Base-by-base conservation (phyloP, 495 filamentous ascomycete genomes). In the Niebla homalea region DNA sequence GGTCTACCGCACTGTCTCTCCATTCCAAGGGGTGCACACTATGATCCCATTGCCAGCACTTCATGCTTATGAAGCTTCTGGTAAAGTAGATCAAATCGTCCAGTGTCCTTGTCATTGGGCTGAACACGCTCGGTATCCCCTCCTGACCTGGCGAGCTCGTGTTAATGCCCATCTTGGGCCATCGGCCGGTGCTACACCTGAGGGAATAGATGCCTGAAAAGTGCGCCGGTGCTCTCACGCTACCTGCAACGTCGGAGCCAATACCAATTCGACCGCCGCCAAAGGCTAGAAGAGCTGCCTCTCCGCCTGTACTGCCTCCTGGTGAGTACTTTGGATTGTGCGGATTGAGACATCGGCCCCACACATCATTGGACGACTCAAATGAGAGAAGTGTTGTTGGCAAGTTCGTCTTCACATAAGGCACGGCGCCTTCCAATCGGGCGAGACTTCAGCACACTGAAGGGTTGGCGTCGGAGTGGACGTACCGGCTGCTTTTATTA, bases 71-170 rank as follows among this genome's bases (percentile, higher is more conserved):
- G 10, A 60, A 25, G 20, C 79, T 76, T 37, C 76, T 75, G n/a
- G 84, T 80, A 62, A 98, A 95, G 65, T 93, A 95, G 15, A 72
- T 74, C 32, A 98, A 66, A 60, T 98, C 90, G 37, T 76, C 77
- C 59, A 96, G 65, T 1, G 92, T 94, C 50, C 88, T 76, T 11
- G 92, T 76, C 92, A 98, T 96, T 3, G 90, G 90, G 48, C 85
- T 90, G 64, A 89, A 96, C 20, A 94, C 85, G 59, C 82, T 86
- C 2, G 84, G 75, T 29, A 98, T 80, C 3, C 89, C 90, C 63
- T 98, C 90, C 64, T 98, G 90, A 0, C 90, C 90, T 0, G 85
- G 78, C 90, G 96, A 96, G 55, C 84, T 89, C 2, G 92, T 95
- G 36, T 73, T 70, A 53, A 87, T 83, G 5, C 90, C 92, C 36